Evolutionary conservation across 805 yeast species (phyloP), one percentile per base, ranked within the genome.

Genomic region (Wickerhamiella kazuoi): DNA sequence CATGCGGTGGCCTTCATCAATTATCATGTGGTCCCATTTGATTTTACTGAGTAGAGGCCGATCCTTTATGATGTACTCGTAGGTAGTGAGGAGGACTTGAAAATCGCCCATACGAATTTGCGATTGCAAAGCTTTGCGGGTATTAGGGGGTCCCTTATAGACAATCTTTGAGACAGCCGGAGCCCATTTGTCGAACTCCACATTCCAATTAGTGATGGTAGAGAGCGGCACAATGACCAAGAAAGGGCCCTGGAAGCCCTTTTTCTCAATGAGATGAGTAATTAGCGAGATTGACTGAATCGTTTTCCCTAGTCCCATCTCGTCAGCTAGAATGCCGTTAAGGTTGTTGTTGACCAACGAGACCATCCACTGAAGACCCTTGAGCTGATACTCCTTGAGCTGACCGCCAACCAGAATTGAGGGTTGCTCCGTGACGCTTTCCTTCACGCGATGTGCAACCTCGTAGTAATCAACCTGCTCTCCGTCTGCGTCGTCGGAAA

Each of bases 1-100:
- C 95, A 87, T 83, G 59, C 98, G 75, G 56, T 87, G 98, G 55
- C 98, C 98, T 65, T 87, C 98, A 63, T 87, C 98, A 44, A 87
- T 87, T 46, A 87, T 84, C 96, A 87, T 87, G 60, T 90, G 96
- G 37, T 79, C 79, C 97, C 97, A 87, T 51, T 73, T 75, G 39
- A 81, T 68, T 54, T 81, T 79, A 1, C 87, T 67, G 36, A 87
- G 64, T 28, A 87, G 59, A 2, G 82, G 76, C 49, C 82, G 73
- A 59, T 87, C 97, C 55, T 82, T 86, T 53, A 87, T 90, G 52
- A 87, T 74, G 57, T 87, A 87, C 59, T 87, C 98, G 56, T 79
- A 87, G 6, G 98, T 87, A 0, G 98, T 87, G 49, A 87, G 65
- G 41, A 90, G 65, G 3, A 87, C 90, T 54, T 83, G 90, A 62